phyloP scores from a whole-genome alignment of 371 early-diverging fungal genomes.

The Mortierella polycephala region DNA sequence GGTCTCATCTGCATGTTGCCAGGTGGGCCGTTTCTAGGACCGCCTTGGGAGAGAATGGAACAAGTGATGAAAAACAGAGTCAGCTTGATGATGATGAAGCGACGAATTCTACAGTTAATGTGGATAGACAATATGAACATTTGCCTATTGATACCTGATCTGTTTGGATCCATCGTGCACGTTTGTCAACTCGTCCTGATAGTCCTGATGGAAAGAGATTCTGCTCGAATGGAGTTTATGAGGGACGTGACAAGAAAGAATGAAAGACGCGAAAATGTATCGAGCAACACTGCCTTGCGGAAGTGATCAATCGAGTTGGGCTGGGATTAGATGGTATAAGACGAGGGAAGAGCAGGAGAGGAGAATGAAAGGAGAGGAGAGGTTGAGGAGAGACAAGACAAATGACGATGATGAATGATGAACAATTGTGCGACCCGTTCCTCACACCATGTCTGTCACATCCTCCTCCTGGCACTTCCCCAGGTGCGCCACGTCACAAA shows the following conservation, averaged over 20 bases:
- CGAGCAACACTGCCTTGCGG: no score
- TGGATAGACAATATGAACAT: not conserved
- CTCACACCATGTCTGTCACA: not conserved
- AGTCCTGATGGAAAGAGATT: no score
- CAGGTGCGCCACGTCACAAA: slow-evolving; percentile 18
- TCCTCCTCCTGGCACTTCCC: slow-evolving; percentile 6
- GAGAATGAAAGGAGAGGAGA: not conserved
- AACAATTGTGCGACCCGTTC: no score
- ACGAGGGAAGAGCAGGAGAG: not conserved
- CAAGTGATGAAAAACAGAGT: not conserved
- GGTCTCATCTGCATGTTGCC: slow-evolving; percentile 38
- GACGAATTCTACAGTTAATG: no score
- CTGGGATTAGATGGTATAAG: not conserved
- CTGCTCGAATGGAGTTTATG: no score
- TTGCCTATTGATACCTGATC: slow-evolving; percentile 3
- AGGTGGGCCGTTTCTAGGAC: slow-evolving; percentile 31
- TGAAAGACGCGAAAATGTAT: not conserved
- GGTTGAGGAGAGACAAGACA: not conserved
- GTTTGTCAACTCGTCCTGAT: slow-evolving; percentile 3
- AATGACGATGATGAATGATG: no score
- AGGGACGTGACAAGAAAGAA: slow-evolving; percentile 1
- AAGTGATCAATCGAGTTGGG: not conserved
- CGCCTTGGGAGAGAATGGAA: slow-evolving; percentile 10
- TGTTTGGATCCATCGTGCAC: slow-evolving; percentile 21
- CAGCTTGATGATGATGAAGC: no score